Base-by-base conservation (phyloP, 768 basidiomycete species). In the Cantharellus anzutake region DNA sequence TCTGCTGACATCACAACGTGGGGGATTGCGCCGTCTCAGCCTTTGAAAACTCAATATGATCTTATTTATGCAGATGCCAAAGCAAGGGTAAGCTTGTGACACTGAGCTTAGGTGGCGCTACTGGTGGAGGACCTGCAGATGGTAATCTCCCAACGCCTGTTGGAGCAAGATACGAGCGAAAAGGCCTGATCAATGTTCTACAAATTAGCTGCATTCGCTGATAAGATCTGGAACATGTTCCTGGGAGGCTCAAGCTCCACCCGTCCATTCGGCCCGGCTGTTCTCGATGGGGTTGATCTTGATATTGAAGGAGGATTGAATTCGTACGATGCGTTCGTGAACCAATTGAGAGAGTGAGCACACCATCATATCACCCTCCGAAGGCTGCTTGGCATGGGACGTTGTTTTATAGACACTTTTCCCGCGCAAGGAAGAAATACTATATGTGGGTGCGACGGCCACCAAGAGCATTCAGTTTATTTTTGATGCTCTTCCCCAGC, bases 231-330 rank as follows among this genome's bases (percentile, higher is more conserved):
- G 85, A 73, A 83, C 66, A 61, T 83, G 56, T 85, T 86, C 68
- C 71, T 86, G 38, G 84, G 83, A 4, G 82, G 83, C 16, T 73
- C 71, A 0, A 79, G 77, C 60, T 67, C 67, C 37, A 83, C 78
- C 14, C 75, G 84, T 61, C 85, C 84, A 0, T 87, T 87, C 64
- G 85, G 85, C 35, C 69, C 64, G 61, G 85, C 83, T 2, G 75
- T 85, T 56, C 73, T 87, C 35, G 84, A 86, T 64, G 85, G 85
- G 83, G 62, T 63, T 35, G 84, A 87, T 67, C 73, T 87, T 40
- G 84, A 86, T 66, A 83, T 87, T 63, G 84, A 86, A 69, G 78
- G 80, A n/a, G 68, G 71, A 16, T 73, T 74, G 34, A 67, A 69
- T 3, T 70, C 74, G 42, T 82, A 80, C 64, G 71, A 70, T 2